These are phyloP conservation scores for Nitzschia sp. DNA, from an alignment of 108 stramenopile genomes.

Conservation along the genomic window DNA sequence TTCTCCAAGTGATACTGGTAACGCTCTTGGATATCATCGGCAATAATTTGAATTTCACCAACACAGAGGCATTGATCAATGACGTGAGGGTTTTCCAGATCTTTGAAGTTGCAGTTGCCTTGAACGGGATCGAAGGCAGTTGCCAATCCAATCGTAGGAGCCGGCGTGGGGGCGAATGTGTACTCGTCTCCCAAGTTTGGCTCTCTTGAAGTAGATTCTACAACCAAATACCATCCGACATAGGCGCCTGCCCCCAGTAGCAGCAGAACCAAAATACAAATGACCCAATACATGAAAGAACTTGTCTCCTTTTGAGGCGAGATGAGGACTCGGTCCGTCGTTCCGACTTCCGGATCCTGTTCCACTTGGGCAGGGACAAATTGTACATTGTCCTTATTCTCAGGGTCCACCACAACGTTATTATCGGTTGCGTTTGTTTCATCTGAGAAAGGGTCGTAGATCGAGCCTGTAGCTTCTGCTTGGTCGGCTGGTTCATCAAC, in stretches of 20 bases:
- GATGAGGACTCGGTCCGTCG: not conserved
- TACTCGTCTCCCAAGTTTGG: not conserved
- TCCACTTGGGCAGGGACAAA: not conserved
- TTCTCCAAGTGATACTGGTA: conserved; percentile 25
- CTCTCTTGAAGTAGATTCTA: conserved; percentile 7
- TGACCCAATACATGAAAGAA: conserved; percentile 22
- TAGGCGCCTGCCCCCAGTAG: conserved; percentile 24
- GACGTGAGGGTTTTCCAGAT: conserved; percentile 20
- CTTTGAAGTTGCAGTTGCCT: conserved; percentile 26
- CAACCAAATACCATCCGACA: conserved; percentile 24
- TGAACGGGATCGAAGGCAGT: conserved; percentile 24
- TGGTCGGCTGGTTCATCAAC: not conserved
- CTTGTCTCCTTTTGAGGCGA: conserved; percentile 4
- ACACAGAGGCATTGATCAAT: conserved; percentile 44
- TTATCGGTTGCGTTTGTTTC: not conserved
- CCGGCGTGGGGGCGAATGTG: conserved; percentile 29
- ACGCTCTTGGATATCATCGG: conserved; percentile 33
- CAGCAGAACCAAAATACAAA: conserved; percentile 7
- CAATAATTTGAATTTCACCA: conserved; percentile 33
- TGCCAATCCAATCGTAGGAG: conserved; percentile 19
- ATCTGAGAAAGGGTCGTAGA: not conserved
- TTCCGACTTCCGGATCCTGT: not conserved
- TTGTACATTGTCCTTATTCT: conserved; percentile 1
- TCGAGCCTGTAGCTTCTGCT: not conserved
- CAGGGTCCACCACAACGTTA: not conserved